phyloP scores from a whole-genome alignment of 2,329 filamentous ascomycete genomes.

The Fusarium longipes region DNA sequence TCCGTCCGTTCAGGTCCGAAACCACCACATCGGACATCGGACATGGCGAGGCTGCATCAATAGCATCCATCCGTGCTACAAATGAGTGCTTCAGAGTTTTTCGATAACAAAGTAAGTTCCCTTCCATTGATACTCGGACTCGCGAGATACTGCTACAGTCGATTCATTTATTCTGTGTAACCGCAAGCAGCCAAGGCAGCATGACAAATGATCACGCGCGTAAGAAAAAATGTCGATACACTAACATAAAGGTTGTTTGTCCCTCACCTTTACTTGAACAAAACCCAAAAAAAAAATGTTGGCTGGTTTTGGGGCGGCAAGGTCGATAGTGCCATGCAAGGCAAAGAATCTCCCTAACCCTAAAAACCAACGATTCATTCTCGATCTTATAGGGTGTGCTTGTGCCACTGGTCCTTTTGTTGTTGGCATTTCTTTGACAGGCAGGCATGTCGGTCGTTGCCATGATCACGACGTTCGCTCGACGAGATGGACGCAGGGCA shows the following conservation, averaged over 20 bases:
- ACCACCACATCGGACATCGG: conserved; percentile 36
- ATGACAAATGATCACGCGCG: conserved; percentile 18
- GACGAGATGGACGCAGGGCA: conserved; percentile 23
- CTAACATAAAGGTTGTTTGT: conserved; percentile 25
- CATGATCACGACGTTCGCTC: conserved; percentile 17
- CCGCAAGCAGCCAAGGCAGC: conserved; percentile 14
- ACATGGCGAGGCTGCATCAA: conserved; percentile 29
- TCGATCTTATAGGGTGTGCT: conserved; percentile 15
- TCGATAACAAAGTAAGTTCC: conserved; percentile 4
- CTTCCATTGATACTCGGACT: neutral
- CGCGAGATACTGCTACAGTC: neutral
- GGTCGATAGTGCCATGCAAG: conserved; percentile 43
- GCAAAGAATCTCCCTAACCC: conserved; percentile 27
- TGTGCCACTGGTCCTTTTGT: neutral
- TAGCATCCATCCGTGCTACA: conserved; percentile 4
- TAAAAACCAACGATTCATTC: conserved; percentile 26
- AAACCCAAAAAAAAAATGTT: conserved; percentile 32
- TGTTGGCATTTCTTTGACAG: neutral
- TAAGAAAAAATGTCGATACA: conserved; percentile 17
- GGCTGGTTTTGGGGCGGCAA: conserved; percentile 22
- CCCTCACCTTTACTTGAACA: conserved; percentile 19
- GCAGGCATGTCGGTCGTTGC: conserved; percentile 13
- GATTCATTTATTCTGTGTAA: conserved; percentile 4
- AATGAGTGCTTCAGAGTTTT: conserved; percentile 4
- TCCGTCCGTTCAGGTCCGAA: conserved; percentile 19